Percentiles rank a stretch among this genome's conserved stretches.
Conservation (phyloP, 176 grass and related monocot species). For the Aegilops umbellulata region DNA sequence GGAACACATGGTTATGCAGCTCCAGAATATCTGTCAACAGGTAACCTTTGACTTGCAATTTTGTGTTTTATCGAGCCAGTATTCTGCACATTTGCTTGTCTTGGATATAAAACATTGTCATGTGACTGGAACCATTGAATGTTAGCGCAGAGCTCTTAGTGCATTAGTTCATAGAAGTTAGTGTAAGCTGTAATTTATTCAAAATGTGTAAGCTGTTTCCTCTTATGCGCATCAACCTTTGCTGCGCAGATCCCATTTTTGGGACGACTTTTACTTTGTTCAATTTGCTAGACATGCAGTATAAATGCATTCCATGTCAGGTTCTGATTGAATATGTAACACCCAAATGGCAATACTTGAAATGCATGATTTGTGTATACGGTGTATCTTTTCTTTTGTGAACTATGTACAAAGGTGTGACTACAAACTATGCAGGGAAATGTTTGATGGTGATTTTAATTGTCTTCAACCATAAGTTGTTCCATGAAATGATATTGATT, state of each 20-base stretch:
- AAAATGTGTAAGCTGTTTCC: not conserved
- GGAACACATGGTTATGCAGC: constrained; percentile 93
- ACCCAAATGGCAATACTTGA: not conserved
- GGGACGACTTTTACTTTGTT: not conserved
- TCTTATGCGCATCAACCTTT: not conserved
- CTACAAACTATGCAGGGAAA: not conserved
- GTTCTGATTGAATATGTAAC: not conserved
- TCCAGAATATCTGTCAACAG: constrained; percentile 94
- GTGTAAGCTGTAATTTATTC: not conserved
- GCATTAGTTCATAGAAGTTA: not conserved
- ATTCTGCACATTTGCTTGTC: not conserved
- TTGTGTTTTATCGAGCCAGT: not conserved
- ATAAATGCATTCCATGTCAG: not conserved
- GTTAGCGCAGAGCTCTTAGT: not conserved
- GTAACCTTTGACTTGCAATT: constrained; percentile 40
- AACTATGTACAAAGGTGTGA: not conserved
- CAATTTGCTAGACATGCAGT: not conserved
- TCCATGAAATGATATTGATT: no score
- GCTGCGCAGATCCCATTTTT: constrained; percentile 13
- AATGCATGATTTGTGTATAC: not conserved
- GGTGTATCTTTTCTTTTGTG: not conserved
- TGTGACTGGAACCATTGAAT: not conserved
- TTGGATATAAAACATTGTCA: not conserved
- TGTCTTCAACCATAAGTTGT: not conserved
- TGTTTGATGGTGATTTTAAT: not conserved